Conservation (phyloP, 2,329 filamentous ascomycete species). For the Neurospora sp. region DNA sequence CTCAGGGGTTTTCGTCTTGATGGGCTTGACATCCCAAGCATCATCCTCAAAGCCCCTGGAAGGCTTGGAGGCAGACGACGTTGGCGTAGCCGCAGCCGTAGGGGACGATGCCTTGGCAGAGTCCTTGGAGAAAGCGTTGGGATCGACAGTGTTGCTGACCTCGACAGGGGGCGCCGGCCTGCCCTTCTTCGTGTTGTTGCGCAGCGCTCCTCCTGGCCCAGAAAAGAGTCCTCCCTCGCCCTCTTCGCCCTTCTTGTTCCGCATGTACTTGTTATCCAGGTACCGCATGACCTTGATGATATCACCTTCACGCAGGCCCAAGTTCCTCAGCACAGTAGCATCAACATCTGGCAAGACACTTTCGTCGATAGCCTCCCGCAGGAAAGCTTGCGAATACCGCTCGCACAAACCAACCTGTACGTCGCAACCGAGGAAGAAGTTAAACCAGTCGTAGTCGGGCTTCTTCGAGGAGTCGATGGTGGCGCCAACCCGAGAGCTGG, state of each 20-base stretch:
- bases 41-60: constrained; percentile 78
- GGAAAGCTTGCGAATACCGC: constrained; percentile 82
- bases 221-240: constrained; percentile 76
- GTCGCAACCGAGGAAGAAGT: constrained; percentile 91
- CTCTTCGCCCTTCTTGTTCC: constrained; percentile 48
- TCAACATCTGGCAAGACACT: constrained; percentile 86
- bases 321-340: constrained; percentile 67
- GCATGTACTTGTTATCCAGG: constrained; percentile 70
- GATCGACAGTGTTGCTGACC: constrained; percentile 76
- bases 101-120: constrained; percentile 9
- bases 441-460: constrained; percentile 94
- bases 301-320: constrained; percentile 93
- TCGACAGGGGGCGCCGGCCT: constrained; percentile 80
- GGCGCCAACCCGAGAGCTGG: constrained; percentile 42
- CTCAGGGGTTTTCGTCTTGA: constrained; percentile 39
- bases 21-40: constrained; percentile 91
- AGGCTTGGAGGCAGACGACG: constrained; percentile 18
- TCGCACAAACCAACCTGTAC: constrained; percentile 90
- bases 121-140: constrained; percentile 67
- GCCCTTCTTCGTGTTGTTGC: constrained; percentile 91
- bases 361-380: constrained; percentile 91
- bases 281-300: constrained; percentile 91
- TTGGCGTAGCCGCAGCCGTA: constrained; percentile 28
- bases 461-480: constrained; percentile 51
- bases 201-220: constrained; percentile 78